phyloP scores from a whole-genome alignment of 2,329 filamentous ascomycete genomes.

The Sporothrix protearum region DNA sequence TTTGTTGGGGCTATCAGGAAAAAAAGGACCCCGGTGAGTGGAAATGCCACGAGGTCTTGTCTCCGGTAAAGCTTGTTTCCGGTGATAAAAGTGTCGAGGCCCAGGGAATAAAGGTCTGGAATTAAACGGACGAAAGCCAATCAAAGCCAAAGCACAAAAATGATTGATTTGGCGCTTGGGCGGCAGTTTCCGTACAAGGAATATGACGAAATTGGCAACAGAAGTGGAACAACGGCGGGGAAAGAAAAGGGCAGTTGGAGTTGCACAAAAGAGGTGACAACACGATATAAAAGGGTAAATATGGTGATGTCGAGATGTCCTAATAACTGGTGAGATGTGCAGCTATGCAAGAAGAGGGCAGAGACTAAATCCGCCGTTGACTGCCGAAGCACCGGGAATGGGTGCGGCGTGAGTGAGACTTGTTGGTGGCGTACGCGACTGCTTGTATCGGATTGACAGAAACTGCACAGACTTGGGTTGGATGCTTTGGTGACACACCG shows the following conservation, averaged over 20 bases:
- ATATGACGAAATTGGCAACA: not conserved
- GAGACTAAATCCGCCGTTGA: not conserved
- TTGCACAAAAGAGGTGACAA: not conserved
- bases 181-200: slow-evolving; percentile 19
- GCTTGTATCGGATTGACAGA: not conserved
- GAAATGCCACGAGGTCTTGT: slow-evolving; percentile 7
- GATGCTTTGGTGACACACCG: not conserved
- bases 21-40: not conserved
- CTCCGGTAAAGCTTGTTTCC: slow-evolving; percentile 14
- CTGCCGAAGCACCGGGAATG: not conserved
- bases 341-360: not conserved
- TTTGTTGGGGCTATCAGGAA: not conserved
- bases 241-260: not conserved
- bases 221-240: slow-evolving; percentile 9
- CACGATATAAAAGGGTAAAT: not conserved
- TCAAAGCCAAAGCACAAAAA: not conserved
- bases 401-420: not conserved
- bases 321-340: not conserved
- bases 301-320: not conserved
- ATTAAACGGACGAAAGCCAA: slow-evolving; percentile 22
- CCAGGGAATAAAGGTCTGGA: slow-evolving; percentile 16
- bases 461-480: not conserved
- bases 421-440: not conserved
- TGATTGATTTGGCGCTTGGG: not conserved
- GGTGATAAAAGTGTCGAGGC: slow-evolving; percentile 18